Evolutionary conservation across 1,139 yeast species (phyloP).

Genomic region (Diutina mesorugosa): DNA sequence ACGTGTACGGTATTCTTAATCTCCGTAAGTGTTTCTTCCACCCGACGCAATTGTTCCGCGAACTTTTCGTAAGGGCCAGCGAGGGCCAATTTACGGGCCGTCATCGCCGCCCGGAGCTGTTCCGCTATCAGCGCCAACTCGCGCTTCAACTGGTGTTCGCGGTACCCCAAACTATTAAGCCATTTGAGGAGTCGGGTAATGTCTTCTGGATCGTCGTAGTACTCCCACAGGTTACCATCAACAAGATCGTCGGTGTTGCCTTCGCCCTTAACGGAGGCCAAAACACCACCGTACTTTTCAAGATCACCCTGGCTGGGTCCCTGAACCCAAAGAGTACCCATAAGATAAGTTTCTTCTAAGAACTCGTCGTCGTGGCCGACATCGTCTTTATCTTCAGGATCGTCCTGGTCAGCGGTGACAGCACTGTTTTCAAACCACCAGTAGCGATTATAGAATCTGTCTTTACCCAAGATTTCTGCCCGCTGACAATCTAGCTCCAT

Average conservation of each 20-base stretch:
- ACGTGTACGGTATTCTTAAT: slow-evolving; percentile 18
- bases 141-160: slow-evolving; percentile 58
- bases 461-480: slow-evolving; percentile 67
- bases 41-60: slow-evolving; percentile 28
- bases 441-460: slow-evolving; percentile 71
- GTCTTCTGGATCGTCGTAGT: slow-evolving; percentile 49
- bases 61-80: slow-evolving; percentile 16
- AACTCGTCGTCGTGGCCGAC: slow-evolving; percentile 28
- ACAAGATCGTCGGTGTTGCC: slow-evolving; percentile 35
- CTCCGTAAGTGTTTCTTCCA: slow-evolving; percentile 17
- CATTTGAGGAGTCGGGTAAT: slow-evolving; percentile 45
- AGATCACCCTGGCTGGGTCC: slow-evolving; percentile 73
- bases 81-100: slow-evolving; percentile 43
- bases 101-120: slow-evolving; percentile 42
- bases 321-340: slow-evolving; percentile 89
- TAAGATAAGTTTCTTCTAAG: slow-evolving; percentile 50
- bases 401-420: slow-evolving; percentile 34
- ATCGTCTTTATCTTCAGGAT: slow-evolving; percentile 19
- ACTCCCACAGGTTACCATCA: slow-evolving; percentile 53
- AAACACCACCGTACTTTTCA: slow-evolving; percentile 15
- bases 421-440: slow-evolving; percentile 96
- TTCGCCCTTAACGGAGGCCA: slow-evolving; percentile 40
- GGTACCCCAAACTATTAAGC: slow-evolving; percentile 64
- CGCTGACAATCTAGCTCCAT: slow-evolving; percentile 70
- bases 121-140: slow-evolving; percentile 46